phyloP scores from a whole-genome alignment of 129 eudicot genomes.

The Smallanthus sonchifolius region DNA sequence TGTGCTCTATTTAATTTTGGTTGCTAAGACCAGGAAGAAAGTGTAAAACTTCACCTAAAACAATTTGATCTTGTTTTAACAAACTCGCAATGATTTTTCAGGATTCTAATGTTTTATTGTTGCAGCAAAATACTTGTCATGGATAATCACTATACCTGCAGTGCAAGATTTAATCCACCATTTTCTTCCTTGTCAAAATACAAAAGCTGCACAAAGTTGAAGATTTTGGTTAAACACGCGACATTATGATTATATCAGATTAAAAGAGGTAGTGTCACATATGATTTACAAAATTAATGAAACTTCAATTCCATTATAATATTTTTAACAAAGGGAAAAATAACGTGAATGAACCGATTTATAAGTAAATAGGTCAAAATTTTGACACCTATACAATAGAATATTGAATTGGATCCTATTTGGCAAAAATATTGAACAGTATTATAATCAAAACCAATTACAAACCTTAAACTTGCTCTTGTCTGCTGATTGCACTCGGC shows the following conservation, averaged over 20 bases:
- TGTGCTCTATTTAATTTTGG: not conserved
- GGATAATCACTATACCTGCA: conserved; percentile 54
- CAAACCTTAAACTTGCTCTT: conserved; percentile 97
- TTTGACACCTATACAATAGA: not conserved
- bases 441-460: not conserved
- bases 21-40: not conserved
- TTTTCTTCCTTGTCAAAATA: conserved; percentile 87
- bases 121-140: not conserved
- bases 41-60: not conserved
- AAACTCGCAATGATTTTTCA: too few relatives aligned
- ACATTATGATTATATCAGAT: not conserved
- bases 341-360: too few relatives aligned
- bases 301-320: not conserved
- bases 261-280: not conserved
- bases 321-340: too few relatives aligned
- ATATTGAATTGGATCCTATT: not conserved
- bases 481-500: conserved; percentile 83
- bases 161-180: conserved; percentile 77
- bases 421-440: not conserved
- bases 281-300: not conserved
- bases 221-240: conserved; percentile 13
- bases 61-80: not conserved
- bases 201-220: conserved; percentile 62
- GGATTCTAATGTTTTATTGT: not conserved
- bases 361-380: too few relatives aligned